These are phyloP conservation scores for Mortierella sp. DNA, from an alignment of 371 early-diverging fungal genomes.

Conservation along the genomic window DNA sequence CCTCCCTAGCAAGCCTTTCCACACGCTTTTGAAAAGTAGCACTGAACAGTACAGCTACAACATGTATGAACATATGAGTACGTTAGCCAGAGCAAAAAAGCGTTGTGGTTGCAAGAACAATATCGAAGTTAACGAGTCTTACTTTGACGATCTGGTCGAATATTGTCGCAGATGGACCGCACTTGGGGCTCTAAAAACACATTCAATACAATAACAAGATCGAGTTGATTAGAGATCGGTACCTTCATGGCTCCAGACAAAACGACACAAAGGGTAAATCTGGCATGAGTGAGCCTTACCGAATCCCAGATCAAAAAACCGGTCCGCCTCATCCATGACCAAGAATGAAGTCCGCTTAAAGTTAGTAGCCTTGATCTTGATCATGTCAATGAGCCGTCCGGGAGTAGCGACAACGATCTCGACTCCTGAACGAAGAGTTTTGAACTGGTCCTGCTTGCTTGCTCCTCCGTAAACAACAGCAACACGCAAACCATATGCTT, in stretches of 20 bases:
- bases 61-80: not conserved
- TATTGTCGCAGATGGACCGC: constrained; percentile 93
- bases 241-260: constrained; percentile 37
- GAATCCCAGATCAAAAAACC: constrained; percentile 98
- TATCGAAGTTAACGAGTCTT: constrained; percentile 26
- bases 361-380: constrained; percentile 90
- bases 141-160: constrained; percentile 84
- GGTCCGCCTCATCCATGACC: constrained; percentile 96
- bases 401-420: constrained; percentile 96
- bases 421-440: constrained; percentile 82
- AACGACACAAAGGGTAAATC: not conserved
- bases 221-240: not conserved
- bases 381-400: constrained; percentile 97
- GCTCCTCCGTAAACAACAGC: constrained; percentile 95
- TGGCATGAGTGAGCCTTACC: constrained; percentile 60
- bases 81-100: too few relatives aligned
- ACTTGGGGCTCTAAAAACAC: constrained; percentile 87
- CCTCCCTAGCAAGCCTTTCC: constrained; percentile 91
- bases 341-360: constrained; percentile 91
- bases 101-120: not conserved
- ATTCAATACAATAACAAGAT: not conserved
- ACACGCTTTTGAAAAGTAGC: constrained; percentile 99
- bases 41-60: constrained; percentile 94
- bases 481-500: constrained; percentile 75
- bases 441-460: constrained; percentile 90